Evolutionary conservation across 129 eudicot genomes (phyloP), one percentile per base, ranked within the genome.

Genomic region (Tanacetum coccineum): DNA sequence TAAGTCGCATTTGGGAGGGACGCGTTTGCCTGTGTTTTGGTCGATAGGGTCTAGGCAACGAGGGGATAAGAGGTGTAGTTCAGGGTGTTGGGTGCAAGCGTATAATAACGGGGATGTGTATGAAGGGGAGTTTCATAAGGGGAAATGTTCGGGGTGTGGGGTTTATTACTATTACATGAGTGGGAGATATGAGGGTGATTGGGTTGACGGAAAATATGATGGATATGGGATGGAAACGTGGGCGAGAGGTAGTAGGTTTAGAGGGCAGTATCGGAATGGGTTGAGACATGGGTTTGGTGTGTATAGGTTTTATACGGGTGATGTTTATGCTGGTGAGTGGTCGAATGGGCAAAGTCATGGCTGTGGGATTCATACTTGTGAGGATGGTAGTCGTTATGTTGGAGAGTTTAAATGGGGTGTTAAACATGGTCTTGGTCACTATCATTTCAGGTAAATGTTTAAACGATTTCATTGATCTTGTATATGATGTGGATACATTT

Each of bases 371-470:
- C 98, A 88, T 81, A 93, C 98, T 54, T 93, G 98, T 17, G 96
- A 93, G 70, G 98, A 93, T 82, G 98, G 98, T n/a, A 93, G 98
- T 58, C 81, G 92, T 13, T 93, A 86, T 82, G 92, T 89, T 0
- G 98, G 98, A 6, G 98, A 93, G 28, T 93, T 93, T 42, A 93
- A 93, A 74, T 86, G 98, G 96, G 98, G 98, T 19, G 95, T 93
- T 64, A 93, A 93, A 75, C 98, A 93, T 67, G 98, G 98, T 26
- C 95, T 88, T 78, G 98, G 98, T 28, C 96, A 89, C 70, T 93
- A 93, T 74, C 95, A 93, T 79, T 93, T 88, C 83, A 88, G 98
- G 98, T 93, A 84, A 66, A 3, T 32, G 17, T 46, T n/a, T 64
- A 26, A 2, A 10, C 36, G 14, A 64, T 54, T 52, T 54, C 22